Evolutionary conservation across 108 stramenopile species (phyloP), one percentile per base, ranked within the genome.

Genomic region (Parietichytrium sp.): DNA sequence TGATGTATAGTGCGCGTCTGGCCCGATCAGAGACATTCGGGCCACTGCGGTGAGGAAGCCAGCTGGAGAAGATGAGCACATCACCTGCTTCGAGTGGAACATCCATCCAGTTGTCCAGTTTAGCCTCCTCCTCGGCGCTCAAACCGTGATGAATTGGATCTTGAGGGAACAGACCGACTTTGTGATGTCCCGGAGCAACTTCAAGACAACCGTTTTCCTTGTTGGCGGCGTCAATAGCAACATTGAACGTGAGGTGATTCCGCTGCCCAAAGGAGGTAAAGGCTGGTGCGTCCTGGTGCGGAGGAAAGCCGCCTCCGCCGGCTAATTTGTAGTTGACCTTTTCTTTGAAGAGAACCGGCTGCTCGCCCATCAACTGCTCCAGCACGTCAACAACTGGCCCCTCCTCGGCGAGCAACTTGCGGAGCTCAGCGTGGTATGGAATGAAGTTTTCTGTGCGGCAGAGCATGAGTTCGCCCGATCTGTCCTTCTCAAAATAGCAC

Each of bases 241-340:
- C 50, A 27, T 54, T 83, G 16, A 83, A 72, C 26, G 51, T 50
- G 12, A 83, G 29, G 79, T 83, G 82, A 25, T 29, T 81, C 23
- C 54, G 33, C 29, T 54, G 54, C 13, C 54, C 81, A 6, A 54
- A 51, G 8, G 79, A 54, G 26, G 78, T 45, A 27, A 54, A 83
- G 12, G 82, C 82, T 20, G 82, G 61, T 36, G 82, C 78, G 49
- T 83, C 82, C 42, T 83, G 82, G 78, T 83, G 82, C 33, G 54
- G 29, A 13, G 72, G 79, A 33, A 83, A 83, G 31, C 47, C 47
- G 4, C 79, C 78, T 26, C 82, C 82, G 29, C 82, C 82, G 23
- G 82, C 48, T 3, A 77, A 36, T 52, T 83, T 83, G 79, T 79
- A 83, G 42, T 83, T 83, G 7, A 83, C 29, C 79, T 83, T 83